These are phyloP conservation scores for Saccharomyces hybrid DNA, from an alignment of 1,139 yeast species.

Conservation along the genomic window DNA sequence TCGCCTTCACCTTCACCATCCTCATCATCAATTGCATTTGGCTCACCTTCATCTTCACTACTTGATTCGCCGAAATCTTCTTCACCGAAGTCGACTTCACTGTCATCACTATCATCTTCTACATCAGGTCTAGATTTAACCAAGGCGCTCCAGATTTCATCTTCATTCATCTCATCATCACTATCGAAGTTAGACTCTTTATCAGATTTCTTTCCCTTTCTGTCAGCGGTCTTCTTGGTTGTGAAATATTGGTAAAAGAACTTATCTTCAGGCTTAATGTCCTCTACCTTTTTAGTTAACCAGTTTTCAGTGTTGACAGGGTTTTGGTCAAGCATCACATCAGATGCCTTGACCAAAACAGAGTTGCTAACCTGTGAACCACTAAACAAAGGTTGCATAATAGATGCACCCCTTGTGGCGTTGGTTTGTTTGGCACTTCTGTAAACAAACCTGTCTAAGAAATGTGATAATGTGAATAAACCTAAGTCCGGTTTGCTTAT, in stretches of 20 bases:
- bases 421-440: constrained; percentile 81
- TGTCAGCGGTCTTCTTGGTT: constrained; percentile 42
- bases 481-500: constrained; percentile 78
- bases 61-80: constrained; percentile 31
- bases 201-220: constrained; percentile 31
- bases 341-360: constrained; percentile 63
- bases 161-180: constrained; percentile 60
- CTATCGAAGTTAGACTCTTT: constrained; percentile 36
- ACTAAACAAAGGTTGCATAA: constrained; percentile 90
- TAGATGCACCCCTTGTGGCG: constrained; percentile 69
- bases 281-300: constrained; percentile 56
- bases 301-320: constrained; percentile 84
- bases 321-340: constrained; percentile 37
- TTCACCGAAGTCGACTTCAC: constrained; percentile 32
- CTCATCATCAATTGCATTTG: constrained; percentile 26
- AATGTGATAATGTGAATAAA: constrained; percentile 77
- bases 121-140: constrained; percentile 79
- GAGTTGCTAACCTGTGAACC: constrained; percentile 74
- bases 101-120: constrained; percentile 55
- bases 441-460: constrained; percentile 91
- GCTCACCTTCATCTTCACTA: constrained; percentile 31
- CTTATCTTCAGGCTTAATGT: constrained; percentile 78
- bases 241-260: constrained; percentile 86
- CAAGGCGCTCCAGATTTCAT: constrained; percentile 81
- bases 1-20: constrained; percentile 24